Evolutionary conservation across 768 basidiomycete genomes (phyloP).

Genomic region (Calocera viscosa): DNA sequence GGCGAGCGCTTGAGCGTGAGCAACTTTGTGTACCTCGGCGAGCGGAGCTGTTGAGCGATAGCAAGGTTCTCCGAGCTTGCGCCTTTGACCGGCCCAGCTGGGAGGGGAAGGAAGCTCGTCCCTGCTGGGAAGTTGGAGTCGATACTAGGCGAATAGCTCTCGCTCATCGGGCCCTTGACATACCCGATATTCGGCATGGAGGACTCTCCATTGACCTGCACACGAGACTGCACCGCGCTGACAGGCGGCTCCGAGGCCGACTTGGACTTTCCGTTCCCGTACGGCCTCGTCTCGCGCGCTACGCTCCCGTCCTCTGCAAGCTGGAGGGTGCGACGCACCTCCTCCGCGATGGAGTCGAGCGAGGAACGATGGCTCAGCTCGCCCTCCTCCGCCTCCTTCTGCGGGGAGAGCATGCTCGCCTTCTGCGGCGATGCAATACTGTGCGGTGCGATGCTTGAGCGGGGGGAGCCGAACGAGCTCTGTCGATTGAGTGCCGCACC

Average conservation of each 20-base stretch:
- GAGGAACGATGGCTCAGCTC: conserved; percentile 51
- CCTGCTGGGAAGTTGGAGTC: not conserved
- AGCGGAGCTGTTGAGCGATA: conserved; percentile 78
- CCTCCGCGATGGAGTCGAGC: conserved; percentile 76
- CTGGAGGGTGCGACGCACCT: conserved; percentile 52
- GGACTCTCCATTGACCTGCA: not conserved
- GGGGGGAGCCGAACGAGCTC: not conserved
- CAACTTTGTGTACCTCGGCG: conserved; percentile 70
- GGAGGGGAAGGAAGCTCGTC: conserved; percentile 25
- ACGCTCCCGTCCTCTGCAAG: not conserved
- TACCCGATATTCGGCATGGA: not conserved
- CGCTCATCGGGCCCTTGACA: conserved; percentile 5
- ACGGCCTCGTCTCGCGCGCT: not conserved
- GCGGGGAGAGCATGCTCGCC: conserved; percentile 32
- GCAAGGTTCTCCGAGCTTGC: conserved; percentile 41
- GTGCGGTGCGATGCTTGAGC: not conserved
- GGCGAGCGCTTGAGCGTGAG: conserved; percentile 67
- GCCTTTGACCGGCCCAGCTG: conserved; percentile 32
- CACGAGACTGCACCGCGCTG: not conserved
- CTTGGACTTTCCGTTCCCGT: not conserved
- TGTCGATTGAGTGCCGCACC: conserved; percentile 35
- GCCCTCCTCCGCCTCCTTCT: conserved; percentile 27
- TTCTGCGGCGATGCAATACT: not conserved
- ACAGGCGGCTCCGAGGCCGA: not conserved
- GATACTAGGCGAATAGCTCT: conserved; percentile 4